Percentiles rank a stretch among this genome's conserved stretches.
Conservation (phyloP, 2,329 filamentous ascomycete species). For the Saccharata proteae region DNA sequence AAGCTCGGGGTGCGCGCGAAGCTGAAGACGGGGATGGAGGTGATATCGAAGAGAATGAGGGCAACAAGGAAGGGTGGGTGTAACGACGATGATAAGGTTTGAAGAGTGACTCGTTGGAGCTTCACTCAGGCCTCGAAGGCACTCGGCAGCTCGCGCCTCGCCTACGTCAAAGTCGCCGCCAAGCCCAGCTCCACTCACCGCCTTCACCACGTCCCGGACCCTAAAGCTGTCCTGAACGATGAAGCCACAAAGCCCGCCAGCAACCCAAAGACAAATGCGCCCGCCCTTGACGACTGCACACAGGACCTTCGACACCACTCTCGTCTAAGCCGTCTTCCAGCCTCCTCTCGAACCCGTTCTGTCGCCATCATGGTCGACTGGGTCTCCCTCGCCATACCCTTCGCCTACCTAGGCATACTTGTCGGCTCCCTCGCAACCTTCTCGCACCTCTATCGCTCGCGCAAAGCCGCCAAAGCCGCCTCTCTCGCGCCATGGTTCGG, state of each 20-base stretch:
- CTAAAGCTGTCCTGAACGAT: too few species aligned
- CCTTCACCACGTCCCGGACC: too few species aligned
- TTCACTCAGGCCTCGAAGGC: constrained; percentile 4
- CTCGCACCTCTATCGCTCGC: constrained; percentile 82
- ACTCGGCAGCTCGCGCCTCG: constrained; percentile 2
- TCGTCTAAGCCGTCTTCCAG: background rate
- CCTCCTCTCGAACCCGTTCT: constrained; percentile 20
- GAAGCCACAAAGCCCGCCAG: too few species aligned
- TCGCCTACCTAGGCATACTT: constrained; percentile 81
- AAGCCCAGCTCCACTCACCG: background rate
- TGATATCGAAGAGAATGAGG: background rate
- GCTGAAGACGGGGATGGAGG: background rate
- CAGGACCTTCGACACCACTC: too few species aligned
- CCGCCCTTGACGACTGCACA: too few species aligned
- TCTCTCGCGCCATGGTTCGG: constrained; percentile 92
- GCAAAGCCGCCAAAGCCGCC: constrained; percentile 68
- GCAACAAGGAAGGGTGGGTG: background rate
- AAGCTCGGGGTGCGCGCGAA: background rate
- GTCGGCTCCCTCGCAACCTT: constrained; percentile 84
- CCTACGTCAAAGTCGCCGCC: constrained; percentile 2
- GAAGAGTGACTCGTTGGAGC: background rate
- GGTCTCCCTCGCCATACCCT: constrained; percentile 72
- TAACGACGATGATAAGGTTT: background rate
- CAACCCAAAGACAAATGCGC: too few species aligned
- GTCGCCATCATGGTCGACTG: constrained; percentile 52